Percentiles rank a stretch among this genome's conserved stretches.
phyloP scores from a whole-genome alignment of 164 flowering plant species.

The Annona cherimola region DNA sequence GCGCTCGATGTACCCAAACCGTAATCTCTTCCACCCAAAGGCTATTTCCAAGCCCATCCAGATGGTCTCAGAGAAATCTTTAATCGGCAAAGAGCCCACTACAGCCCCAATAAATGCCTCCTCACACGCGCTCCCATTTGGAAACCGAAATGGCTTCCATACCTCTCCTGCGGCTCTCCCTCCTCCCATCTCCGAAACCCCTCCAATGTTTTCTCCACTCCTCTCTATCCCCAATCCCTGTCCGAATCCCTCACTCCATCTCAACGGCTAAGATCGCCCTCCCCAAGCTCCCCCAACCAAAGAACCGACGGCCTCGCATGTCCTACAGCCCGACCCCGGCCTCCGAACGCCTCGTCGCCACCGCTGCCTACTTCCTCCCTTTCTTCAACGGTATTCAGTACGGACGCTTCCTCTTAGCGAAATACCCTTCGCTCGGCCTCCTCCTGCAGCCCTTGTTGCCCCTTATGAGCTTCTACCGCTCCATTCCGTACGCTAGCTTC shows the following conservation, averaged over 20 bases:
- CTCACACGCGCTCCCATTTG: too few species aligned
- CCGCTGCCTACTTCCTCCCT: constrained; percentile 70
- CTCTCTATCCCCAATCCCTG: neutral
- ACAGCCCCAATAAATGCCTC: too few species aligned
- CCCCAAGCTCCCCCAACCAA: constrained; percentile 16
- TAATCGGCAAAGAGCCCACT: too few species aligned
- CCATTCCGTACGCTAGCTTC: constrained; percentile 76
- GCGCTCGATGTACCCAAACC: too few species aligned
- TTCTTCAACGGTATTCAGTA: constrained; percentile 89
- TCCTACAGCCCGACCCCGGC: constrained; percentile 57
- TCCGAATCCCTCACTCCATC: constrained; percentile 5
- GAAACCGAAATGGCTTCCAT: constrained; percentile 35
- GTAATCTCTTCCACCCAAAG: too few species aligned
- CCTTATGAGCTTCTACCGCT: constrained; percentile 47
- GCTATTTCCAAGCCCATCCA: too few species aligned
- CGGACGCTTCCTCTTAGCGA: constrained; percentile 61
- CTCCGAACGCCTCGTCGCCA: constrained; percentile 68
- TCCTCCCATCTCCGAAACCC: constrained; percentile 22
- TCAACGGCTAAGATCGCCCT: constrained; percentile 12
- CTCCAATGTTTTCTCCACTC: constrained; percentile 6
- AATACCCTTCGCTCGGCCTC: constrained; percentile 42
- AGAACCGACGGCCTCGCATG: constrained; percentile 13
- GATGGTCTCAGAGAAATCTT: too few species aligned
- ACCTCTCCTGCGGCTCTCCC: constrained; percentile 45
- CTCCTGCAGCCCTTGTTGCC: constrained; percentile 71